Conservation (phyloP, 2,329 filamentous ascomycete species). For the Ophioceras dolichostomum region DNA sequence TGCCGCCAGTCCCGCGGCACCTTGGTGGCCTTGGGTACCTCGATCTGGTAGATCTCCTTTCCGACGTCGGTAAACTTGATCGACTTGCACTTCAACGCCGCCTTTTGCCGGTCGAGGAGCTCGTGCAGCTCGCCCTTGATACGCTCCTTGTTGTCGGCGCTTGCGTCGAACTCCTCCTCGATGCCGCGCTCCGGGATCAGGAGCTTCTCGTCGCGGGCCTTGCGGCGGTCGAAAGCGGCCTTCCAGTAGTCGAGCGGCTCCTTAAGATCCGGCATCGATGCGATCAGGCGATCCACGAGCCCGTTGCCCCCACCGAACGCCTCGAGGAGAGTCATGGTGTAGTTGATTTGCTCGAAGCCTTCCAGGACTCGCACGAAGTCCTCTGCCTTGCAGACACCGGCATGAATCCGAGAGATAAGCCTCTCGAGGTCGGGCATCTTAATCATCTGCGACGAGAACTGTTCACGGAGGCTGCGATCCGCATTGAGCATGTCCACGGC, state of each 20-base stretch:
- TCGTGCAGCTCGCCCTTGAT: slow-evolving; percentile 62
- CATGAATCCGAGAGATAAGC: slow-evolving; percentile 88
- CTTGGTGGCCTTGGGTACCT: slow-evolving; percentile 74
- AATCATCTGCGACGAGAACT: slow-evolving; percentile 76
- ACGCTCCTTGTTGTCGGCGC: slow-evolving; percentile 61
- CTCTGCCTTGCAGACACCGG: slow-evolving; percentile 75
- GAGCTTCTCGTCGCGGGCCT: slow-evolving; percentile 67
- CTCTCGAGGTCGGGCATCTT: slow-evolving; percentile 92
- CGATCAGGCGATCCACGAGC: slow-evolving; percentile 71
- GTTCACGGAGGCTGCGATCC: slow-evolving; percentile 67
- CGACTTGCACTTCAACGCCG: slow-evolving; percentile 59
- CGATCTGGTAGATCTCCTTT: slow-evolving; percentile 94
- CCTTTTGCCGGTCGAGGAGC: slow-evolving; percentile 59
- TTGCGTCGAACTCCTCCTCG: slow-evolving; percentile 84
- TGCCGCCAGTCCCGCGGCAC: slow-evolving; percentile 86
- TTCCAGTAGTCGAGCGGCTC: slow-evolving; percentile 74
- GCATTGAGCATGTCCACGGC: slow-evolving; percentile 88
- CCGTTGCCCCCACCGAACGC: slow-evolving; percentile 67
- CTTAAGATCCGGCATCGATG: slow-evolving; percentile 73
- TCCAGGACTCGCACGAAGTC: slow-evolving; percentile 92
- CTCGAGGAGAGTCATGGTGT: slow-evolving; percentile 71
- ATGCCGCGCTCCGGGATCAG: slow-evolving; percentile 79
- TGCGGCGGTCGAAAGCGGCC: slow-evolving; percentile 74
- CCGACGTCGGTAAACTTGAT: slow-evolving; percentile 75
- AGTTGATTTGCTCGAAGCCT: slow-evolving; percentile 95